Base-by-base conservation (phyloP, 768 basidiomycete species). In the Collybia nuda region DNA sequence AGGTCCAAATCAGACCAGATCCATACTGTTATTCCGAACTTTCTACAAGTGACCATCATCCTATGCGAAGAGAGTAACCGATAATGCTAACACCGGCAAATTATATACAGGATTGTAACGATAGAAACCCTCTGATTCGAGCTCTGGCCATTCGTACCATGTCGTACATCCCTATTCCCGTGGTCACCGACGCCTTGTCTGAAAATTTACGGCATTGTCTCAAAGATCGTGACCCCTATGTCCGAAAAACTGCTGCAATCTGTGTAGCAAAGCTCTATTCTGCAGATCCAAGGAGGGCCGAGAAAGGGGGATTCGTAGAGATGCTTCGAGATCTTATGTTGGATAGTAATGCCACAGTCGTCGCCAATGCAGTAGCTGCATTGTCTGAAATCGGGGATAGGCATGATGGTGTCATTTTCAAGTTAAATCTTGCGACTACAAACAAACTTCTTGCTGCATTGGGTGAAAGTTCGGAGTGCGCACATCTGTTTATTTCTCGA, bases 91-190 rank as follows among this genome's bases (percentile, higher is more conserved):
- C 28, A 39, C 17, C 6, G 14, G 14, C 40, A 62, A 23, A 64
- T 49, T 26, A 44, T 40, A 49, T 28, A 38, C 59, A 98, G 96
- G 96, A 98, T 65, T 97, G 93, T 60, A 88, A 86, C 60, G 96
- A 98, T 65, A 84, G 90, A 40, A 98, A 98, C 66, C 96, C 97
- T 9, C 85, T 99, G 42, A 93, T 99, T 50, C 90, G 97, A 29
- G 97, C 96, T 14, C 77, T 99, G 40, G 94, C 97, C 17, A 95
- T 99, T 60, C 90, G 97, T 38, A 99, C 97, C 11, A 98, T 99
- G 96, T 96, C 97, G 6, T 98, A 97, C 64, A 98, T 99, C 60
- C 93, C 94, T 29, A 87, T 97, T 19, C 89, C 94, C 7, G 77
- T 85, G 44, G 92, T 98, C 53, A 86, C 87, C 11, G 88, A 91